A percentile compares a stretch with the other conserved stretches of the same genome.
Conservation (phyloP, 495 filamentous ascomycete genomes). For the Pseudoneurospora amorphoporcata region DNA sequence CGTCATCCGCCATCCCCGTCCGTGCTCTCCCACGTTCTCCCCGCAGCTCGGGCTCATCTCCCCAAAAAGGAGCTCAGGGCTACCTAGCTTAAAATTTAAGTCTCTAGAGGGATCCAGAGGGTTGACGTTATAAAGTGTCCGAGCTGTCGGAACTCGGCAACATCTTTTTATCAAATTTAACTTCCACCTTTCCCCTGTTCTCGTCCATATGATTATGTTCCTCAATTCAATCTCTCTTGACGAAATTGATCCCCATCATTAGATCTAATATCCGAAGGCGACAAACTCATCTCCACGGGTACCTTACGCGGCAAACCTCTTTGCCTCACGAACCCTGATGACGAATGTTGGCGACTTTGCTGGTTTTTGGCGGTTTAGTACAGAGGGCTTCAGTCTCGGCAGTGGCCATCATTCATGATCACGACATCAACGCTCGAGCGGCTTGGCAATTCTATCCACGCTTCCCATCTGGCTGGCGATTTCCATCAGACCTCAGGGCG, state of each 20-base stretch:
- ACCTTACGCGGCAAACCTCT: background rate
- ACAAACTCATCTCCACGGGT: background rate
- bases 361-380: too few relatives aligned
- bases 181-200: background rate
- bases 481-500: background rate
- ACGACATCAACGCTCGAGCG: background rate
- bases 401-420: background rate
- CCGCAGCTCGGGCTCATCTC: too few relatives aligned
- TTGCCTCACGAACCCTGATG: background rate
- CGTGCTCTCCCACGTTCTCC: too few relatives aligned
- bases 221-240: background rate
- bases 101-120: too few relatives aligned
- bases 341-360: background rate
- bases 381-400: background rate
- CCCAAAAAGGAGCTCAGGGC: too few relatives aligned
- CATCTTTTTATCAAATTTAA: background rate
- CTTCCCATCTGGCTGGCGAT: background rate
- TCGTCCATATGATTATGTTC: background rate
- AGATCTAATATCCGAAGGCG: background rate
- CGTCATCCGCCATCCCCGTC: too few relatives aligned
- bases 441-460: background rate
- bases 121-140: background rate
- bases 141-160: background rate
- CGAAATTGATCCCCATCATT: background rate
- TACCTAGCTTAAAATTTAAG: too few relatives aligned